Conservation (phyloP, 345 rosid genomes). For the Boechera retrofracta region DNA sequence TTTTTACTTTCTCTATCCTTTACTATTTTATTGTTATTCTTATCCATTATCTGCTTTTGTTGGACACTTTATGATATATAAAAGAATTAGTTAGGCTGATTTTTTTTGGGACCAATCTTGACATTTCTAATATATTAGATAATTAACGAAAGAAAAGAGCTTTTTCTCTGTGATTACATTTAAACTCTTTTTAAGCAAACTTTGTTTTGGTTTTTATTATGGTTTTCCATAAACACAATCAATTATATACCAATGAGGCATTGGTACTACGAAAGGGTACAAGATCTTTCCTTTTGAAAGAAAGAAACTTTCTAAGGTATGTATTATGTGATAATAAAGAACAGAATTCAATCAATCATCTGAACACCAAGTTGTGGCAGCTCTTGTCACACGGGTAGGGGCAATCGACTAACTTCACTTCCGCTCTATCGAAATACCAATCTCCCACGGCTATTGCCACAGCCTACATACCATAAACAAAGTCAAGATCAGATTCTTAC, state of each 20-base stretch:
- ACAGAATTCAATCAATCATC: constrained; percentile 42
- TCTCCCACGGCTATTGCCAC: constrained; percentile 91
- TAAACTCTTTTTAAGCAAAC: constrained; percentile 4
- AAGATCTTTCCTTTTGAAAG: constrained; percentile 32
- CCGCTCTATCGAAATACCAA: constrained; percentile 86
- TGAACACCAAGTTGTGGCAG: constrained; percentile 93
- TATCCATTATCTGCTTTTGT: constrained; percentile 36
- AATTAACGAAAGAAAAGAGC: neutral
- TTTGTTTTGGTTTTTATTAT: constrained; percentile 32
- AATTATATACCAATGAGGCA: constrained; percentile 44
- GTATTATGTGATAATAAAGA: constrained; percentile 34
- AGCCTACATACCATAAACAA: constrained; percentile 51
- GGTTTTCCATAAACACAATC: constrained; percentile 20
- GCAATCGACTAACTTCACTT: constrained; percentile 72
- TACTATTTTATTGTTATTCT: constrained; percentile 33
- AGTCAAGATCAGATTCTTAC: constrained; percentile 4
- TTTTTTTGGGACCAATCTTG: constrained; percentile 11
- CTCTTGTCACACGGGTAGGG: constrained; percentile 88
- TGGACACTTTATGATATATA: constrained; percentile 16
- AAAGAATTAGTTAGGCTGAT: neutral
- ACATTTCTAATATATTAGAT: constrained; percentile 2
- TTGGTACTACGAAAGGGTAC: constrained; percentile 36
- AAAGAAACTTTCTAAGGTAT: constrained; percentile 31
- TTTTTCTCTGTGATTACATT: constrained; percentile 30
- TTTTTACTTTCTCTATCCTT: constrained; percentile 36